Base-by-base conservation (phyloP, 352 stramenopile species). In the Pythium rhizo-oryzae region DNA sequence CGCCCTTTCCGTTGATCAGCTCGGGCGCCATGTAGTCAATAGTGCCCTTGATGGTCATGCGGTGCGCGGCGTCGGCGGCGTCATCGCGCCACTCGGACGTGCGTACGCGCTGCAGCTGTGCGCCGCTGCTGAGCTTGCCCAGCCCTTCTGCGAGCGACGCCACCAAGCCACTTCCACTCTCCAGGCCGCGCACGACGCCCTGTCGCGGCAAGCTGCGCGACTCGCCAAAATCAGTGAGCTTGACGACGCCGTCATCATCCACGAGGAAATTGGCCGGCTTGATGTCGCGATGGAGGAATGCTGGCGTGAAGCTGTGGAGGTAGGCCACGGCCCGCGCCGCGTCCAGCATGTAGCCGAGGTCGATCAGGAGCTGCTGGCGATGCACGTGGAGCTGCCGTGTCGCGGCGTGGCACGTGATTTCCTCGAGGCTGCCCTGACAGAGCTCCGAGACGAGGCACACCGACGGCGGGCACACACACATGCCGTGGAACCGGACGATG, bases 401-500 rank as follows among this genome's bases (percentile, higher is more conserved):
- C n/a, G n/a, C n/a, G n/a, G n/a, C n/a, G n/a, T n/a, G n/a, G n/a
- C n/a, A n/a, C n/a, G n/a, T n/a, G n/a, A n/a, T n/a, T n/a, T 87
- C 80, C 33, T 88, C 81, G 7, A 93, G 67, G 54, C 74, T 87
- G 12, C 78, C 79, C 24, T 82, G 63, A 39, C 84, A 93, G 19
- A 91, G 77, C 60, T 93, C 84, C 4, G 80, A 89, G 6, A 83
- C 81, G 15, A 91, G 80, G 2, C 81, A 64, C 1, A 72, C 85
- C 25, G 59, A 73, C 12, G 74, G 81, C n/a, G 79, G 74, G 19
- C 73, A 84, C 16, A 95, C 81, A 52, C 87, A 96, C 82, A 96
- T 90, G 28, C 85, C 87, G 51, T 92, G 90, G 69, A 96, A 96
- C 62, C 78, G 83, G 63, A 92, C 81, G 49, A 96, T 86, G 66